A percentile compares a stretch with the other conserved stretches of the same genome.
phyloP scores from a whole-genome alignment of 1,284 basidiomycete species.

The Agaricales sp. region DNA sequence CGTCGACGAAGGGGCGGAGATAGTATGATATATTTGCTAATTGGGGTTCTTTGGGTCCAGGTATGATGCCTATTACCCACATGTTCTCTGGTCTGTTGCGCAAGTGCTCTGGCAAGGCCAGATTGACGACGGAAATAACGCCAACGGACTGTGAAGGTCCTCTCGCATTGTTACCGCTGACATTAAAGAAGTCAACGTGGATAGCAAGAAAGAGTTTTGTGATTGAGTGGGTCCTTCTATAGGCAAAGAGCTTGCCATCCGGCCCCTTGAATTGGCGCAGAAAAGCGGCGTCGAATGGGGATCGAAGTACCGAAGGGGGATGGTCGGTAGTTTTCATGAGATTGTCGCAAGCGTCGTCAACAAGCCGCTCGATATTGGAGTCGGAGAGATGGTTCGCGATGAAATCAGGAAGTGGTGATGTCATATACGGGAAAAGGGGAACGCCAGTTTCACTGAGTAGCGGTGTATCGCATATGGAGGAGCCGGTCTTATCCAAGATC shows the following conservation, averaged over 20 bases:
- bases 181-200: conserved; percentile 29
- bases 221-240: conserved; percentile 11
- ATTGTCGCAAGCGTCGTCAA: conserved; percentile 14
- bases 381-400: neutral
- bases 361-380: neutral
- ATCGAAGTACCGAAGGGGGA: neutral
- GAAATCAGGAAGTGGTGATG: neutral
- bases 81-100: conserved; percentile 18
- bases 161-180: conserved; percentile 17
- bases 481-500: neutral
- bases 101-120: conserved; percentile 20
- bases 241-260: neutral
- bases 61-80: conserved; percentile 17
- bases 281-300: conserved; percentile 17
- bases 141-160: conserved; percentile 22
- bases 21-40: conserved; percentile 12
- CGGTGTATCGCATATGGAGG: neutral
- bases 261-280: conserved; percentile 16
- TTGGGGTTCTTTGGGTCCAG: conserved; percentile 7
- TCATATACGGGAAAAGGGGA: neutral
- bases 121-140: conserved; percentile 19
- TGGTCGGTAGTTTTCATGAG: conserved; percentile 12
- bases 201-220: conserved; percentile 14
- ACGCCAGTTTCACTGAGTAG: neutral
- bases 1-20: conserved; percentile 12